These are phyloP conservation scores for Sphaerostilbella broomeana DNA, from an alignment of 2,329 filamentous ascomycete genomes.

Conservation along the genomic window DNA sequence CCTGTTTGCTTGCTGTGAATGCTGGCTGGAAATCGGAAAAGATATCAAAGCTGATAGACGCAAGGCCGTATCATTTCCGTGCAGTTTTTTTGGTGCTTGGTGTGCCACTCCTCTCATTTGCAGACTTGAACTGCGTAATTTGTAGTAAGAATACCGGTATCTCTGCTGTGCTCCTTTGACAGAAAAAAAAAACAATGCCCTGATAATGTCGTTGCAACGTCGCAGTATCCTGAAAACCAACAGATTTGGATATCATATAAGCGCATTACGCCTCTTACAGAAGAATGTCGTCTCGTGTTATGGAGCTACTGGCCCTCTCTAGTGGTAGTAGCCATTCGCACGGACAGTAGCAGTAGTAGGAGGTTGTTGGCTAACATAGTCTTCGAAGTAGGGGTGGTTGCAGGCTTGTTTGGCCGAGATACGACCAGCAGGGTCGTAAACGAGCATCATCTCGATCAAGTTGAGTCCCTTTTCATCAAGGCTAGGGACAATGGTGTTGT, in stretches of 20 bases:
- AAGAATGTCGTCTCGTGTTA: constrained; percentile 15
- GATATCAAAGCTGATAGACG: no score
- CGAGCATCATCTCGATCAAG: constrained; percentile 63
- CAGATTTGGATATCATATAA: not conserved
- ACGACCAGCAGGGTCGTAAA: constrained; percentile 80
- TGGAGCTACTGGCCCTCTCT: constrained; percentile 21
- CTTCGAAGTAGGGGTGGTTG: constrained; percentile 73
- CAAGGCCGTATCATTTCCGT: no score
- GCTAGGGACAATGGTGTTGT: constrained; percentile 58
- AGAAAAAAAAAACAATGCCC: no score
- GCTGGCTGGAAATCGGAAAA: no score
- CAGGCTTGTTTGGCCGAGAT: constrained; percentile 87
- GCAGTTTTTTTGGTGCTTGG: no score
- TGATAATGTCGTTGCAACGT: constrained; percentile 2
- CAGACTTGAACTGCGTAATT: not conserved
- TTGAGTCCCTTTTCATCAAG: constrained; percentile 68
- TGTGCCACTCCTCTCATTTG: not conserved
- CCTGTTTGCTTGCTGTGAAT: no score
- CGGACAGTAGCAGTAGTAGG: constrained; percentile 20
- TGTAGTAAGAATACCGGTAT: constrained; percentile 3
- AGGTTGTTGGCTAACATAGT: constrained; percentile 27
- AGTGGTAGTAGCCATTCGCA: constrained; percentile 32
- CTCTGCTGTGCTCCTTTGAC: no score
- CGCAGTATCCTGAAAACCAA: constrained; percentile 19
- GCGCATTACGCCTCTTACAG: not conserved